Base-by-base conservation (phyloP, 805 yeast species). In the Lachancea quebecensis region DNA sequence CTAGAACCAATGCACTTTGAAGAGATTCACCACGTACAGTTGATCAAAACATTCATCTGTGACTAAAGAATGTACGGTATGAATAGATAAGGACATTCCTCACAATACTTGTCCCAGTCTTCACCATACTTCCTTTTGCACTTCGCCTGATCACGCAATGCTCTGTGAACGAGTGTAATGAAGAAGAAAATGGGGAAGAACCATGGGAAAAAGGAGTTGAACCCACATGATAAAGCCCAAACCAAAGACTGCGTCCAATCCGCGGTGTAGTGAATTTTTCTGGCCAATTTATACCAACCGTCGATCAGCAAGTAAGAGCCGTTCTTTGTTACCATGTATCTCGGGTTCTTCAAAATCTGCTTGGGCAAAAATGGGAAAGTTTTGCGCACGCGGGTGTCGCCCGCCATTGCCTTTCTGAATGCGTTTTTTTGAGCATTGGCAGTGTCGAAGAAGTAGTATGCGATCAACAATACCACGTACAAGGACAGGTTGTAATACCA, bases 181-280 rank as follows among this genome's bases (percentile, higher is more conserved):
- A 89, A 78, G 80, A 88, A 93, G 72, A 93, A 93, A 17, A 73
- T 70, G 3, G 99, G 97, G 80, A 84, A 91, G 69, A 93, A 93
- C 91, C 95, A 93, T 37, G 97, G 96, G 72, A 91, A 79, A 41
- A 90, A 85, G 2, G 96, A 85, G 29, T 72, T 73, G 65, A 82
- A 81, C 0, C 99, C 99, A 66, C 96, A 88, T 50, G 81, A 76
- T 50, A 93, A 73, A 4, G 91, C 95, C 99, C 99, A 93, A 38
- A 93, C 75, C 56, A 86, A 71, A 41, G 95, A 77, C 71, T 89
- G 96, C 40, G 77, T 71, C 75, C 81, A 88, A 66, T 93, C 99
- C 17, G 95, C 96, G 32, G 97, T 89, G 74, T 93, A 93, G 69
- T 90, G 95, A 51, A 82, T 80, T 69, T 93, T 93, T 71, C 98